These are phyloP conservation scores for Pisolithus orientalis DNA, from an alignment of 768 basidiomycete species.

Conservation along the genomic window DNA sequence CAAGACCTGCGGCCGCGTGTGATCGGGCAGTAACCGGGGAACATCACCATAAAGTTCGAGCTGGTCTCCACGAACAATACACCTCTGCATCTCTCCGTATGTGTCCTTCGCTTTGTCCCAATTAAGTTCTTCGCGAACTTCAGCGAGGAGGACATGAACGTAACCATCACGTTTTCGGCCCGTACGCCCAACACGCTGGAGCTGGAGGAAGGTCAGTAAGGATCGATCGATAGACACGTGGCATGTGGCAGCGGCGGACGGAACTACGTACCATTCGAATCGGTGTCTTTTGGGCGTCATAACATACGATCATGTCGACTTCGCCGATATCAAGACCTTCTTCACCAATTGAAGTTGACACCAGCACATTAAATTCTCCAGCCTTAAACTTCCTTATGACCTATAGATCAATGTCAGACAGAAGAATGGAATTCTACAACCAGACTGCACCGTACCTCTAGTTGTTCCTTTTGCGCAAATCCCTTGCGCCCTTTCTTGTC, in stretches of 20 bases:
- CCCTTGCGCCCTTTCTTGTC: constrained; percentile 86
- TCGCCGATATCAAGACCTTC: constrained; percentile 98
- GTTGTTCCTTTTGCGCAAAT: constrained; percentile 84
- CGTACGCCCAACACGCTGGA: constrained; percentile 93
- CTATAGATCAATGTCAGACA: constrained; percentile 34
- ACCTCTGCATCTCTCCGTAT: constrained; percentile 84
- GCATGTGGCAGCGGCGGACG: not conserved
- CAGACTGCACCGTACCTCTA: constrained; percentile 50
- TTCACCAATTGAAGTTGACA: constrained; percentile 95
- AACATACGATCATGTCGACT: constrained; percentile 92
- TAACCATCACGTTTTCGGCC: constrained; percentile 86
- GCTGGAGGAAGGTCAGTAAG: constrained; percentile 36
- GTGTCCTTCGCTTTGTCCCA: constrained; percentile 82
- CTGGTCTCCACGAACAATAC: constrained; percentile 78
- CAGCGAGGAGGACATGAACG: constrained; percentile 88
- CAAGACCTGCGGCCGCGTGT: constrained; percentile 68
- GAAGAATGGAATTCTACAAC: not conserved
- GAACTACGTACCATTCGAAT: constrained; percentile 78
- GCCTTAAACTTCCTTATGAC: constrained; percentile 81
- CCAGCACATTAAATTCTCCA: constrained; percentile 86
- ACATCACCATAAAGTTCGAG: constrained; percentile 94
- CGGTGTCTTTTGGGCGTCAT: constrained; percentile 93
- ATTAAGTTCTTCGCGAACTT: constrained; percentile 86
- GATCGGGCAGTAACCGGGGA: constrained; percentile 73
- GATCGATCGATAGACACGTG: constrained; percentile 2